phyloP scores from a whole-genome alignment of 2,329 filamentous ascomycete genomes.

The Aspergillaceae sp. region DNA sequence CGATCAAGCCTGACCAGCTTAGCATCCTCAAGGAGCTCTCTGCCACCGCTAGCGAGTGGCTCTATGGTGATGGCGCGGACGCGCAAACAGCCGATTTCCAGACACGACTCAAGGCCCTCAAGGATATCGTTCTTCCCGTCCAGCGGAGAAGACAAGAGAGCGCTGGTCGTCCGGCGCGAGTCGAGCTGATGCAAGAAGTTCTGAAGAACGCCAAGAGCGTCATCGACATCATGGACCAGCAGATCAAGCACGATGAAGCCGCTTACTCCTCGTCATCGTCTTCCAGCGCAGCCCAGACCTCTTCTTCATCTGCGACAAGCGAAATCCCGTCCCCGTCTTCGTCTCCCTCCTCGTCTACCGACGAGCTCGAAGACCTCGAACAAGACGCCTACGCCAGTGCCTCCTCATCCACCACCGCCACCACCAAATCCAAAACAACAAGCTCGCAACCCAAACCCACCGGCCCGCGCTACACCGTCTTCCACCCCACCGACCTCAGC shows the following conservation, averaged over 20 bases:
- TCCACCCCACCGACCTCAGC: conserved; percentile 63
- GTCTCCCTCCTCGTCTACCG: conserved; percentile 13
- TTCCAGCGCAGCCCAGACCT: conserved; percentile 29
- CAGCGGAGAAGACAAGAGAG: conserved; percentile 66
- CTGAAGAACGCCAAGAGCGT: conserved; percentile 65
- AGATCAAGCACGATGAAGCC: conserved; percentile 63
- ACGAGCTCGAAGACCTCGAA: conserved; percentile 66
- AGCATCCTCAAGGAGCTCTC: conserved; percentile 59
- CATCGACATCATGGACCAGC: conserved; percentile 58
- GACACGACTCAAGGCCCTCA: conserved; percentile 65
- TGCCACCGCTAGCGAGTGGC: conserved; percentile 71
- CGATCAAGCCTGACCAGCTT: conserved; percentile 62
- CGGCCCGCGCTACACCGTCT: conserved; percentile 55
- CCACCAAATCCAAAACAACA: conserved; percentile 18
- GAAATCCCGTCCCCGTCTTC: conserved; percentile 12
- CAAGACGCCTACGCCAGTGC: conserved; percentile 50
- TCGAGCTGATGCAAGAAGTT: conserved; percentile 60
- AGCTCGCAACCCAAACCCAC: conserved; percentile 26
- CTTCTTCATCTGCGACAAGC: conserved; percentile 31
- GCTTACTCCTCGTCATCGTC: conserved; percentile 44
- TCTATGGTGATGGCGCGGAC: conserved; percentile 74
- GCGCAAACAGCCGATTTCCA: conserved; percentile 68
- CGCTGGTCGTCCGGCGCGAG: conserved; percentile 58
- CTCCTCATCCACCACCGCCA: conserved; percentile 27
- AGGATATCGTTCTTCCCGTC: conserved; percentile 68